These are phyloP conservation scores for Tylopilus sp. DNA, from an alignment of 768 basidiomycete species.

Conservation along the genomic window DNA sequence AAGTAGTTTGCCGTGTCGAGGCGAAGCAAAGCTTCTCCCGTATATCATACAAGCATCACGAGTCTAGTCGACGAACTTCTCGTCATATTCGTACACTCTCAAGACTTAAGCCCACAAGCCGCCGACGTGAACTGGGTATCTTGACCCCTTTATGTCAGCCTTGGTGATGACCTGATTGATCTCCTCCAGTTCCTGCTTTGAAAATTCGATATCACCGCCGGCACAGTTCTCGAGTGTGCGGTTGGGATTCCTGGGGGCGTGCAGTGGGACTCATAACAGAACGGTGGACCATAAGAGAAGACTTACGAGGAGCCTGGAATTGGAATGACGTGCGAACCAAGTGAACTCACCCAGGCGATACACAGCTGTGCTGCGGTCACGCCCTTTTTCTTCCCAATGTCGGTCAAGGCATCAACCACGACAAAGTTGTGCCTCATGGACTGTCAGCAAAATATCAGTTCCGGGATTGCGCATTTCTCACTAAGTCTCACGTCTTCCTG, in stretches of 20 bases:
- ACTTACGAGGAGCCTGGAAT: conserved; percentile 47
- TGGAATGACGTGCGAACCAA: conserved; percentile 44
- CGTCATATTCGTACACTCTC: no score
- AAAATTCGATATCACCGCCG: conserved; percentile 39
- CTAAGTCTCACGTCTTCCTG: conserved; percentile 34
- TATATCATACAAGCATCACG: no score
- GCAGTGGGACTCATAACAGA: no score
- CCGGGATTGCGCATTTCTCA: no score
- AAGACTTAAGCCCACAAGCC: no score
- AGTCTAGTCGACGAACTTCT: no score
- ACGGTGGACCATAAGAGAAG: not conserved
- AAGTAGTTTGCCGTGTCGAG: no score
- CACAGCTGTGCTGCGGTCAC: conserved; percentile 41
- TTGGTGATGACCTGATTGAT: conserved; percentile 38
- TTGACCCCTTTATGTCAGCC: conserved; percentile 37
- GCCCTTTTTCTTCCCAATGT: conserved; percentile 39
- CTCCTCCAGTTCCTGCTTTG: conserved; percentile 36
- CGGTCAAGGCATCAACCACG: conserved; percentile 40
- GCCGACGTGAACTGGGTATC: conserved; percentile 28
- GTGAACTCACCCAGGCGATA: conserved; percentile 41
- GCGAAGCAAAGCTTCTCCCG: no score
- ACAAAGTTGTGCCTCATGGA: conserved; percentile 36
- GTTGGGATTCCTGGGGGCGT: conserved; percentile 24
- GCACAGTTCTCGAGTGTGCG: conserved; percentile 45
- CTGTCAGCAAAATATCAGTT: not conserved